A percentile compares a stretch with the other conserved stretches of the same genome.
Conservation (phyloP, 768 basidiomycete species). For the Russula olivacea region DNA sequence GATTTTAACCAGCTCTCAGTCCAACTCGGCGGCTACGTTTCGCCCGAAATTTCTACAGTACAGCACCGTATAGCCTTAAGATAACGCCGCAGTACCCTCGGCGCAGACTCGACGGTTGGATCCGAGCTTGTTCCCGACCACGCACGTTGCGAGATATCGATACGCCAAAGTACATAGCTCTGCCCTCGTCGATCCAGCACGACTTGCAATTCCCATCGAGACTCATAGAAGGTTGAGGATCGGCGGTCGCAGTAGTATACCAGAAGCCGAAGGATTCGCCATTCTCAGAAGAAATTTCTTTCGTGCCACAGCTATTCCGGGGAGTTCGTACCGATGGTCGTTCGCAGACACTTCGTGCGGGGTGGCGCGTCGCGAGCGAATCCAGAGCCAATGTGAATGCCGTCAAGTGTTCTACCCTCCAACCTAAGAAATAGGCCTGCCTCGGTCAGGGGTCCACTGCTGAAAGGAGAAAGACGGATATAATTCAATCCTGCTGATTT, state of each 20-base stretch:
- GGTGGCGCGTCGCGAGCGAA: not conserved
- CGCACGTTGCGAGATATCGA: not conserved
- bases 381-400: conserved; percentile 3
- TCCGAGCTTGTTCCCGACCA: too few species aligned
- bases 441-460: conserved; percentile 11
- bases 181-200: not conserved
- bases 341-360: not conserved
- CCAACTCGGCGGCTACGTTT: too few species aligned
- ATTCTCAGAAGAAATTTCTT: not conserved
- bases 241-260: conserved; percentile 9
- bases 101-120: too few species aligned
- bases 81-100: not conserved
- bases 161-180: not conserved
- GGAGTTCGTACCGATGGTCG: not conserved
- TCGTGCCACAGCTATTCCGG: not conserved
- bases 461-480: conserved; percentile 21
- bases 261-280: not conserved
- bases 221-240: conserved; percentile 1
- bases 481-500: conserved; percentile 5
- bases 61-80: not conserved
- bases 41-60: not conserved
- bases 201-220: not conserved
- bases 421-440: conserved; percentile 3
- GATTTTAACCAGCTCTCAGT: not conserved
- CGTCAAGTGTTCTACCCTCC: not conserved